phyloP scores from a whole-genome alignment of 2,329 filamentous ascomycete genomes.

The Cucurbitaria berberidis region DNA sequence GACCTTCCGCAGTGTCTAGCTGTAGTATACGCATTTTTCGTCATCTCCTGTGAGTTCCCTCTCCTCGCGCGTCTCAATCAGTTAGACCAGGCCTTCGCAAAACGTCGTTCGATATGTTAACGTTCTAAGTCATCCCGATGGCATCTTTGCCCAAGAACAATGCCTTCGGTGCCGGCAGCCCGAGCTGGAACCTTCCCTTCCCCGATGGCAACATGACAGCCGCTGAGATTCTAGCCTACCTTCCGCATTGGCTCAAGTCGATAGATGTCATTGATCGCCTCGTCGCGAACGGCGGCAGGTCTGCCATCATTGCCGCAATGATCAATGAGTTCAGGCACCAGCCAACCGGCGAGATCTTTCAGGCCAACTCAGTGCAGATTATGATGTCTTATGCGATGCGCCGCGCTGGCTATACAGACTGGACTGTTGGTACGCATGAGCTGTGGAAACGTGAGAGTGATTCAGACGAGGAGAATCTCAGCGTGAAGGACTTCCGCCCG shows the following conservation, averaged over 20 bases:
- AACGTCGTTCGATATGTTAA: not conserved
- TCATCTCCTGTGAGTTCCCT: not conserved
- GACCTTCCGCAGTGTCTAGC: not conserved
- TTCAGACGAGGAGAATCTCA: constrained; percentile 15
- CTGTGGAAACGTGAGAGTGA: constrained; percentile 4
- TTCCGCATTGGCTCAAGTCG: constrained; percentile 35
- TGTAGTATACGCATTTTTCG: not conserved
- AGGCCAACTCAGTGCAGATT: constrained; percentile 23
- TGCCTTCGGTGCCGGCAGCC: constrained; percentile 25
- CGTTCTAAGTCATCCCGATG: constrained; percentile 4
- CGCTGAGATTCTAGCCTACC: constrained; percentile 31
- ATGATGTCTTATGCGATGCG: constrained; percentile 33
- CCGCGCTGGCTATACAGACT: constrained; percentile 13
- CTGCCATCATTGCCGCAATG: constrained; percentile 15
- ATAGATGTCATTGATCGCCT: constrained; percentile 34
- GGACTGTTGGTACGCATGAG: constrained; percentile 19
- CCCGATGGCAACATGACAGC: constrained; percentile 34
- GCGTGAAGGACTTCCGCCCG: constrained; percentile 26
- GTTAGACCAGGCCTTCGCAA: not conserved
- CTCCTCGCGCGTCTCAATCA: not conserved
- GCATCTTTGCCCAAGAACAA: constrained; percentile 21
- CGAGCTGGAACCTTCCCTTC: constrained; percentile 31
- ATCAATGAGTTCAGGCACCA: constrained; percentile 21
- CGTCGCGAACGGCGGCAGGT: constrained; percentile 23
- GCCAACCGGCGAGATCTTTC: not conserved